phyloP scores from a whole-genome alignment of 2,329 filamentous ascomycete species.

The Colletotrichum sp. region DNA sequence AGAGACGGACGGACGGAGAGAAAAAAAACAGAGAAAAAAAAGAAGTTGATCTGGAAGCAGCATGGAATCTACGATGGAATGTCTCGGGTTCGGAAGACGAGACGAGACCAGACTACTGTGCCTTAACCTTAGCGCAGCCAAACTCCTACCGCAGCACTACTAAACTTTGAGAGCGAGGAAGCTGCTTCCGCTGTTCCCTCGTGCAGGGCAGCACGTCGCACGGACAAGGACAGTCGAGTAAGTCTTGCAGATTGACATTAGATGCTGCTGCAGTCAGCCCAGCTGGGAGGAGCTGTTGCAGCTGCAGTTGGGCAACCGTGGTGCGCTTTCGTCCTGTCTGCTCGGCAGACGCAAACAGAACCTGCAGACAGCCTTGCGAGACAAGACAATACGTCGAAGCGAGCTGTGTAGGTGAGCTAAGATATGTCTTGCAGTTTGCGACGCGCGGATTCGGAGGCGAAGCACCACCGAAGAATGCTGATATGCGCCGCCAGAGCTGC shows the following conservation, averaged over 20 bases:
- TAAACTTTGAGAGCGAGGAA: not conserved
- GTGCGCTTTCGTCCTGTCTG: not conserved
- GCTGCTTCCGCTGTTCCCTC: not conserved
- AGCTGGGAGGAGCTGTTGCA: not conserved
- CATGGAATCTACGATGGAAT: slow-evolving; percentile 7
- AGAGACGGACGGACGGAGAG: not conserved
- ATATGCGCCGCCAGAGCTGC: not conserved
- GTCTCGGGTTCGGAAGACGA: slow-evolving; percentile 12
- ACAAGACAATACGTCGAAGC: not conserved
- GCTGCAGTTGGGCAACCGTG: not conserved
- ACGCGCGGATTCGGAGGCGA: not conserved
- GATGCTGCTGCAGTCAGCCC: not conserved
- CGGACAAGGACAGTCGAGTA: not conserved
- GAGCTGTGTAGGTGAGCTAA: not conserved
- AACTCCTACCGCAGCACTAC: not conserved
- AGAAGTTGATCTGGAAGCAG: slow-evolving; percentile 15
- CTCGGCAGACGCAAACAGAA: not conserved
- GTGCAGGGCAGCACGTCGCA: not conserved
- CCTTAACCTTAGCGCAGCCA: slow-evolving; percentile 3
- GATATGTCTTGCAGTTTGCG: not conserved
- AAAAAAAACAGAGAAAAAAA: not conserved
- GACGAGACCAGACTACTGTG: not conserved
- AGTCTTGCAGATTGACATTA: not conserved
- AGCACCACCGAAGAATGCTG: not conserved
- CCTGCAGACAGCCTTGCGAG: not conserved